These are phyloP conservation scores for Tritrichomonas foetus DNA, from an alignment of 208 protist species.

Conservation along the genomic window DNA sequence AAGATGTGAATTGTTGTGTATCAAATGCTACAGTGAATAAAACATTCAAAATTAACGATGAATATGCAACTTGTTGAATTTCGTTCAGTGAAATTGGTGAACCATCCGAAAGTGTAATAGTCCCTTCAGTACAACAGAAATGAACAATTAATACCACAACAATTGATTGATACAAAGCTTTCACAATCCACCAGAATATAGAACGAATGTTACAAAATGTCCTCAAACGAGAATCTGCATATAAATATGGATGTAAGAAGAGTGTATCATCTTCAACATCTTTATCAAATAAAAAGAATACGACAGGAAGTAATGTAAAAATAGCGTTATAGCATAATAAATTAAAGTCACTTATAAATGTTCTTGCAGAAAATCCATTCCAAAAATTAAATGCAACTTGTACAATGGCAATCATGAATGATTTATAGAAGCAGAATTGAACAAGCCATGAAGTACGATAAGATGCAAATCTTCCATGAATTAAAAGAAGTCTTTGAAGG, in stretches of 20 bases:
- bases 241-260: constrained; percentile 5
- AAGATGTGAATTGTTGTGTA: neutral
- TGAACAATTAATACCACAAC: neutral
- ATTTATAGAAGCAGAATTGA: constrained; percentile 47
- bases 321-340: constrained; percentile 44
- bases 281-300: constrained; percentile 36
- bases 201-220: neutral
- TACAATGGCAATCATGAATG: neutral
- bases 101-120: neutral
- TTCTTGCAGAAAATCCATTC: constrained; percentile 31
- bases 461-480: constrained; percentile 64
- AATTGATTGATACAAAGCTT: neutral
- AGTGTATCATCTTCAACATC: neutral
- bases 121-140: neutral
- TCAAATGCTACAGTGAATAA: neutral
- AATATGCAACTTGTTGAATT: neutral
- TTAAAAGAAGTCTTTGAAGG: constrained; percentile 58
- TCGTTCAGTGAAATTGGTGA: neutral
- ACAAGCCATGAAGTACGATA: neutral
- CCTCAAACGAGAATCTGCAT: neutral
- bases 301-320: constrained; percentile 41
- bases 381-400: constrained; percentile 9
- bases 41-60: neutral
- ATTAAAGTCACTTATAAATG: constrained; percentile 20
- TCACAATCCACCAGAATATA: neutral